phyloP scores from a whole-genome alignment of 148 eudicot species.

The Vaccinium darrowii region DNA sequence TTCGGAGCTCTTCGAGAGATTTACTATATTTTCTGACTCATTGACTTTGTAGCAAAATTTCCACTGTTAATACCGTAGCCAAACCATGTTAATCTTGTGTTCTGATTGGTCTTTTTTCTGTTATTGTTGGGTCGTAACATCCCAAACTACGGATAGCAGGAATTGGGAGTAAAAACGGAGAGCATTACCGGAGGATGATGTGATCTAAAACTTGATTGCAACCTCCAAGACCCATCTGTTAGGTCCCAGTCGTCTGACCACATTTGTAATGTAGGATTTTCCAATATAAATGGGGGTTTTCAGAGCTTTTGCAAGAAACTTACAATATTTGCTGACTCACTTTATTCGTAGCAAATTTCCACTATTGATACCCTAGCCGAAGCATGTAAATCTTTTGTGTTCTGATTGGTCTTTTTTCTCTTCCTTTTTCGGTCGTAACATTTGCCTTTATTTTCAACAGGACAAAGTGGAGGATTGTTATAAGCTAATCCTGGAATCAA shows the following conservation, averaged over 20 bases:
- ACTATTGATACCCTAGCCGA: not conserved
- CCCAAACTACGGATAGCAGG: not conserved
- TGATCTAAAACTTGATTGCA: not conserved
- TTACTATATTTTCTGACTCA: not conserved
- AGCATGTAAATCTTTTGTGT: not conserved
- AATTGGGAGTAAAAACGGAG: not conserved
- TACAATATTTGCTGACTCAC: not conserved
- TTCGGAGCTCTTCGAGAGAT: not conserved
- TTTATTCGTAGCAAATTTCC: not conserved
- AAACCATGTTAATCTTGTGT: not conserved
- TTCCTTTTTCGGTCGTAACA: not conserved
- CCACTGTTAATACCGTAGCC: not conserved
- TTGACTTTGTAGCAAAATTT: not conserved
- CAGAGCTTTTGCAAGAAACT: not conserved
- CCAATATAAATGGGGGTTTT: not conserved
- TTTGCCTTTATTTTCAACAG: conserved; percentile 31
- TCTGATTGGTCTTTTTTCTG: not conserved
- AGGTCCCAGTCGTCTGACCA: not conserved
- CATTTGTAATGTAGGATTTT: not conserved
- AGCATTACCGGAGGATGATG: not conserved
- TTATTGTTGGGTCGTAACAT: not conserved
- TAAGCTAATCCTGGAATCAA: conserved; percentile 44
- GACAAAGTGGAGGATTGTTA: conserved; percentile 55
- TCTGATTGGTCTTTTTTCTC: not conserved
- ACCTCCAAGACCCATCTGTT: not conserved